Percentiles rank a stretch among this genome's conserved stretches.
Conservation (phyloP, 768 basidiomycete genomes). For the Macrolepiota fuliginosa region DNA sequence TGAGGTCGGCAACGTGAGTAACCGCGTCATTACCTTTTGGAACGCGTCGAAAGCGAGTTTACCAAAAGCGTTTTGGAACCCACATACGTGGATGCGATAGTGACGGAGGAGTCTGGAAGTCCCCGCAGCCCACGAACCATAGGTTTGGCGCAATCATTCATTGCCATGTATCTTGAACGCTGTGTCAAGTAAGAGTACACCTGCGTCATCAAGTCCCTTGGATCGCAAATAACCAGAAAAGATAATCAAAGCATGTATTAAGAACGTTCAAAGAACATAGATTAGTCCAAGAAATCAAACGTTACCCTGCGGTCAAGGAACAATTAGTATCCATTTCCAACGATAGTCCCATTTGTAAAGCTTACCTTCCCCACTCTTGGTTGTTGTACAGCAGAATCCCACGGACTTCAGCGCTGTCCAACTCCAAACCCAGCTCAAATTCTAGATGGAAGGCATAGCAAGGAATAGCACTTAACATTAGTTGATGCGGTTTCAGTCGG, state of each 20-base stretch:
- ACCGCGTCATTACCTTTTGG: neutral
- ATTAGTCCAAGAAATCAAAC: slow-evolving; percentile 45
- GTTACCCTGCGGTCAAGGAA: slow-evolving; percentile 34
- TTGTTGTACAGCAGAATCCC: slow-evolving; percentile 74
- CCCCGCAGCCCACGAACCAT: slow-evolving; percentile 13
- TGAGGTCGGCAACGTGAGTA: neutral
- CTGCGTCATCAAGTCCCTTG: neutral
- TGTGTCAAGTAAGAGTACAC: slow-evolving; percentile 13
- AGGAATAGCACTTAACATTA: neutral
- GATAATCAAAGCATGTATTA: slow-evolving; percentile 1
- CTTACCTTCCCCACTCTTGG: slow-evolving; percentile 79
- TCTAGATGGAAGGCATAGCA: slow-evolving; percentile 37
- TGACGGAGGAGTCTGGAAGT: slow-evolving; percentile 19
- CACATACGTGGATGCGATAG: slow-evolving; percentile 26
- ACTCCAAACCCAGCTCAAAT: slow-evolving; percentile 80
- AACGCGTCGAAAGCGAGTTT: neutral
- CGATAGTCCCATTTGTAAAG: slow-evolving; percentile 14
- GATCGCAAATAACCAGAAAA: neutral
- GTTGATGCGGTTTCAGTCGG: neutral
- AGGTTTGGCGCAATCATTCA: slow-evolving; percentile 10
- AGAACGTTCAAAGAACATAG: neutral
- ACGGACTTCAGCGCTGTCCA: slow-evolving; percentile 86
- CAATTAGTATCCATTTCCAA: neutral
- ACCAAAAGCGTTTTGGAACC: neutral
- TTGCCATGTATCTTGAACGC: neutral